Evolutionary conservation across 2,329 filamentous ascomycete genomes (phyloP).

Genomic region (Paracoccidioides lutzii): DNA sequence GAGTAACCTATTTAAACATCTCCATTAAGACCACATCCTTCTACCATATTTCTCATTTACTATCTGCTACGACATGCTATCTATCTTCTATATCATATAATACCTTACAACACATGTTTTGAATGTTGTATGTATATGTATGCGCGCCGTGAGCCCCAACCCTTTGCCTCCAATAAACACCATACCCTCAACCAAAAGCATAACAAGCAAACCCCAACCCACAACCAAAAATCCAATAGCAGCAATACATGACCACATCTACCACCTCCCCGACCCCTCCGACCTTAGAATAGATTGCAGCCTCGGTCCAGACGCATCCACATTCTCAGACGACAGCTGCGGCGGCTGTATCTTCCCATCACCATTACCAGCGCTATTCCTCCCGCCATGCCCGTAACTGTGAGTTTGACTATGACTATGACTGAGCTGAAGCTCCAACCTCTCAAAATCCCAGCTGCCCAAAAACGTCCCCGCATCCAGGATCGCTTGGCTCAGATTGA

Average conservation of each 20-base stretch:
- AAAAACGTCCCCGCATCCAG: slow-evolving; percentile 34
- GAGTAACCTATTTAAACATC: too few species aligned
- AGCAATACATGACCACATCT: background rate
- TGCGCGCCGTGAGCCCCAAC: too few species aligned
- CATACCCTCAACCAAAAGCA: background rate
- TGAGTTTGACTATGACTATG: background rate
- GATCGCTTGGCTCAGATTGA: slow-evolving; percentile 33
- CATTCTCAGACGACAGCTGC: slow-evolving; percentile 6
- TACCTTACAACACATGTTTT: too few species aligned
- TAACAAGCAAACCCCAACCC: background rate
- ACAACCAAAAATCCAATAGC: background rate
- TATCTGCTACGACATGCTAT: too few species aligned
- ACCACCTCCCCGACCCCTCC: background rate
- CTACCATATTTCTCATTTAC: too few species aligned
- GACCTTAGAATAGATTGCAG: background rate
- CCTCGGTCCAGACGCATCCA: background rate
- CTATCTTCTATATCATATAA: too few species aligned
- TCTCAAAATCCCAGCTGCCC: slow-evolving; percentile 31
- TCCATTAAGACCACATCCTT: too few species aligned
- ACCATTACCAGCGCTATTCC: slow-evolving; percentile 13
- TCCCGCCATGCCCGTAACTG: slow-evolving; percentile 3
- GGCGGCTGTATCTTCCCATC: background rate
- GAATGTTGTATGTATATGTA: too few species aligned
- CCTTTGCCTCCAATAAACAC: too few species aligned
- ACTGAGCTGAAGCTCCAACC: slow-evolving; percentile 15